Base-by-base conservation (phyloP, 148 eudicot species). In the Rhododendron simsii region DNA sequence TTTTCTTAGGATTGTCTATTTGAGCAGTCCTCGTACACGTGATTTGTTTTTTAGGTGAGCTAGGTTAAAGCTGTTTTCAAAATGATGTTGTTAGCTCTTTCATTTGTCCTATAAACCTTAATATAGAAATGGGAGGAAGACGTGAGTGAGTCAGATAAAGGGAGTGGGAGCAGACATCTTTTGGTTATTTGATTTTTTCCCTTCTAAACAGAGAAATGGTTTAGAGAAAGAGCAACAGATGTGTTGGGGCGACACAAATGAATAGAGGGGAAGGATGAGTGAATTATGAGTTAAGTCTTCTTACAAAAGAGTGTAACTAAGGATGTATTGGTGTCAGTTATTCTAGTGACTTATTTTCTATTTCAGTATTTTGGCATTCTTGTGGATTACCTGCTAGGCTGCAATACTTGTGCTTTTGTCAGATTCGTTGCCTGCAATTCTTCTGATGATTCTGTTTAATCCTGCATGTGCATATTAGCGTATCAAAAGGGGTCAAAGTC, bases 401-500 rank as follows among this genome's bases (percentile, higher is more conserved):
- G 61, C 57, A 2, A 14, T 44, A 21, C 35, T 8, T 50, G 18
- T 83, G 33, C 30, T 48, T 80, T 30, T 37, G 5, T n/a, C 33
- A 35, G 8, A 76, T 20, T 57, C 35, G 28, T 83, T 69, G 21
- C 33, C 33, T 16, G 41, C 16, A 41, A 20, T 81, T 69, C 20
- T 16, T 33, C 44, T 86, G 37, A 86, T 41, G 23, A 18, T 55
- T 18, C 28, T 63, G 30, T 41, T 86, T 78, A 47, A 35, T 26
- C 63, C 57, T 78, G 33, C 78, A 26, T 84, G 44, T 33, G 37
- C 20, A 21, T 85, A 20, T 53, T 77, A 90, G 93, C 91, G n/a
- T 47, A 85, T 61, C 93, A 73, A 11, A 90, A 80, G 83, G 89
- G 89, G 39, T 87, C 89, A 53, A 91, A 84, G 77, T 84, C 84